Percentiles rank a stretch among this genome's conserved stretches.
Conservation (phyloP, 208 protist genomes). For the Naegleria lovaniensis region DNA sequence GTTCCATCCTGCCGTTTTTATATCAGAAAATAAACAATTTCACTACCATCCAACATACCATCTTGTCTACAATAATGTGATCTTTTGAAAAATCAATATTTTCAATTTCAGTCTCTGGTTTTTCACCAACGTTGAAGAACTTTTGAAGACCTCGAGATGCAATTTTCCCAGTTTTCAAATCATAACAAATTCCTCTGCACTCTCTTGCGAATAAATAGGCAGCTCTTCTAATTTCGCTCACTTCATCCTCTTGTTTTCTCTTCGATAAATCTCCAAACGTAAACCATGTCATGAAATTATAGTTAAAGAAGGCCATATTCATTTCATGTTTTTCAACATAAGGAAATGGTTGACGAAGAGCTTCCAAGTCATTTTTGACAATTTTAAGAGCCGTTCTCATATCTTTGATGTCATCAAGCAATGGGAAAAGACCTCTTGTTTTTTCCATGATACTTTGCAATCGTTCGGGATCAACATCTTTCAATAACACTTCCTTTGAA, state of each 20-base stretch:
- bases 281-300: background rate
- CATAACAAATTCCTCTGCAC: background rate
- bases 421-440: too few species aligned
- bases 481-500: too few species aligned
- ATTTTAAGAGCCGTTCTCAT: background rate
- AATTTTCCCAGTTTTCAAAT: background rate
- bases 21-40: background rate
- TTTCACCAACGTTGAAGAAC: slow-evolving; percentile 8
- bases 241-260: background rate
- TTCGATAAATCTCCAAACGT: background rate
- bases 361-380: background rate
- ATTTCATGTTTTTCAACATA: background rate
- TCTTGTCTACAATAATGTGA: background rate
- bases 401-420: background rate
- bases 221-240: background rate
- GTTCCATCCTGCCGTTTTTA: too few species aligned
- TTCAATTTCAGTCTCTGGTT: too few species aligned
- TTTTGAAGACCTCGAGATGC: background rate
- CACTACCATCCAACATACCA: background rate
- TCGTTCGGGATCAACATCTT: too few species aligned
- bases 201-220: background rate
- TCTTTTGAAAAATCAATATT: background rate
- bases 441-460: too few species aligned
- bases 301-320: background rate
- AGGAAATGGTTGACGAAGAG: background rate